Base-by-base conservation (phyloP, 768 basidiomycete species). In the Russula compacta region DNA sequence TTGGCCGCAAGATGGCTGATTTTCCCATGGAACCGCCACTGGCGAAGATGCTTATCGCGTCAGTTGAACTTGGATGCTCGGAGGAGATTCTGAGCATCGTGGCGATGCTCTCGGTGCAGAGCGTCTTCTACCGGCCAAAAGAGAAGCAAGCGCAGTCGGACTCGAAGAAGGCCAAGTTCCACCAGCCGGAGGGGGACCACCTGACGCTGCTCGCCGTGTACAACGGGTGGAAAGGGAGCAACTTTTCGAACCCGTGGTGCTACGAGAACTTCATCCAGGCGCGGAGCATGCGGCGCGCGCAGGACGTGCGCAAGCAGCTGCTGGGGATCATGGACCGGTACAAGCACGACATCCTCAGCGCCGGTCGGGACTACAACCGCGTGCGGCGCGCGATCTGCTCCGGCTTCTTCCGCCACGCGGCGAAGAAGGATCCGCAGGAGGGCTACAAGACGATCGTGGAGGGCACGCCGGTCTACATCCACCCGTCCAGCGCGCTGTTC, bases 121-220 rank as follows among this genome's bases (percentile, higher is more conserved):
- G 84, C 53, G 92, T 98, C 42, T 99, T 98, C 73, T 98, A 98
- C 73, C 84, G 97, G 40, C 97, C 95, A n/a, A 98, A 98, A 74
- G 97, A 98, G 74, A 98, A 98, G 74, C 97, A 98, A 72, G 94
- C 91, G 11, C 95, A 98, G 74, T 97, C 97, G 0, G 97, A 99
- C 73, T 94, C 95, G 39, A 98, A 99, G 78, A 99, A 98, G 73
- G 97, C 97, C 36, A 99, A 99, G 73, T 99, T 99, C 75, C 95
- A 98, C 74, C 92, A 98, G 71, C 92, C 97, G 0, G 97, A 98
- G 76, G 97, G 97, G 9, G 97, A 98, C 69, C 92, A 98, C 71
- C 75, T 95, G 38, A 95, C 92, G 11, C 73, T 95, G 40, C 75
- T 94, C 64, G 89, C 95, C 6, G 97, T 99, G 2, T 99, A 98